Evolutionary conservation across 1,284 basidiomycete genomes (phyloP).

Genomic region (Rhizoctonia solani): DNA sequence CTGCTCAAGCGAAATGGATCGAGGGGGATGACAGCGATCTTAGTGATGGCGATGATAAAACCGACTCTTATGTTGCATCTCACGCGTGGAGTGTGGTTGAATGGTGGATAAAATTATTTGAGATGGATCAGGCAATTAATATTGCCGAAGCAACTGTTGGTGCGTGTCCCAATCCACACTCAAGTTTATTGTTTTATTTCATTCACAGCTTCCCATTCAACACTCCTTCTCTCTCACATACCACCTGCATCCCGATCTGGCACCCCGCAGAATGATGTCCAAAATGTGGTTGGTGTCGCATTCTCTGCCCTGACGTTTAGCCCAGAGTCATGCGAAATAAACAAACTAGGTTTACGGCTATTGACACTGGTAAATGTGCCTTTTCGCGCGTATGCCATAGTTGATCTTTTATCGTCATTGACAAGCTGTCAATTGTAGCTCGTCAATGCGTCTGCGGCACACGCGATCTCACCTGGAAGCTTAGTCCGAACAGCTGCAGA

Average conservation of each 20-base stretch:
- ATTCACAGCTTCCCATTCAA: not conserved
- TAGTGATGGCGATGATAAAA: not conserved
- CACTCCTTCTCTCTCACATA: slow-evolving; percentile 19
- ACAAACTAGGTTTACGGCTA: not conserved
- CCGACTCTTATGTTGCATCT: not conserved
- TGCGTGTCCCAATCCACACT: not conserved
- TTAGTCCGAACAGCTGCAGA: slow-evolving; percentile 14
- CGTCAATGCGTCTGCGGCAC: slow-evolving; percentile 6
- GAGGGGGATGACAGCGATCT: not conserved
- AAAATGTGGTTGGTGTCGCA: not conserved
- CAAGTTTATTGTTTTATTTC: not conserved
- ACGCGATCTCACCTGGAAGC: slow-evolving; percentile 2
- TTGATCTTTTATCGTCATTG: not conserved
- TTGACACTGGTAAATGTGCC: slow-evolving; percentile 6
- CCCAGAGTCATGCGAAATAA: not conserved
- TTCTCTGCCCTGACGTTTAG: not conserved
- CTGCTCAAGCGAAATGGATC: not conserved
- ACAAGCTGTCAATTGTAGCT: not conserved
- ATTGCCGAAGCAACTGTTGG: not conserved
- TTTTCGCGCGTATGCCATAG: not conserved
- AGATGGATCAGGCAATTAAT: not conserved
- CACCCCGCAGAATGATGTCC: slow-evolving; percentile 12
- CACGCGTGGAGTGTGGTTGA: slow-evolving; percentile 5
- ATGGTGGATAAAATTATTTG: slow-evolving; percentile 14
- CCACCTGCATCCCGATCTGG: not conserved